These are phyloP conservation scores for Helenozyma baotianmanensis DNA, from an alignment of 805 yeast genomes.

Conservation along the genomic window DNA sequence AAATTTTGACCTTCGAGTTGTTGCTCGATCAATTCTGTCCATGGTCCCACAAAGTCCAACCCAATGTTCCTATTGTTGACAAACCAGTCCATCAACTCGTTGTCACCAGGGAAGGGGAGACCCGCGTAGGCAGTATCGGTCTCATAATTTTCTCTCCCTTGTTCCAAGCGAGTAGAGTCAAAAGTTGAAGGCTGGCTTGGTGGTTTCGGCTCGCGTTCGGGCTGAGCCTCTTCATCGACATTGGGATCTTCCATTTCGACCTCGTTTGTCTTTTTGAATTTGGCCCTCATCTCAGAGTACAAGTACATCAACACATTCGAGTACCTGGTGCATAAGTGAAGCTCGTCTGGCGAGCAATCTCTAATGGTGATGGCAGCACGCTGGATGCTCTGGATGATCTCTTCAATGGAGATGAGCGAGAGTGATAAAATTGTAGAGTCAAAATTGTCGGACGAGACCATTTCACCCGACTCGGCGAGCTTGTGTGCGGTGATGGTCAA, in stretches of 20 bases:
- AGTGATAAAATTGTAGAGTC: slow-evolving; percentile 52
- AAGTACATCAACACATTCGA: slow-evolving; percentile 72
- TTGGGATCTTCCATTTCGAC: slow-evolving; percentile 4
- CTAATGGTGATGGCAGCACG: slow-evolving; percentile 68
- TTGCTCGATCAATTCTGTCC: slow-evolving; percentile 76
- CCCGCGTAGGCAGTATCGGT: slow-evolving; percentile 13
- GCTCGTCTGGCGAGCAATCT: slow-evolving; percentile 85
- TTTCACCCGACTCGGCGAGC: slow-evolving; percentile 15
- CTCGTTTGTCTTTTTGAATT: slow-evolving; percentile 21
- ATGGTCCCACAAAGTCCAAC: slow-evolving; percentile 57
- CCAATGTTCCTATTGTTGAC: slow-evolving; percentile 31
- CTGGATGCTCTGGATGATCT: slow-evolving; percentile 62
- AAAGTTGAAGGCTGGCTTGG: too few species aligned
- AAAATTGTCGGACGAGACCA: slow-evolving; percentile 22
- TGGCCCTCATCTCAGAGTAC: slow-evolving; percentile 66
- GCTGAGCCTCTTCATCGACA: slow-evolving; percentile 7
- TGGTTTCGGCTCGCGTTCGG: slow-evolving; percentile 1
- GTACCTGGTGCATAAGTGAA: slow-evolving; percentile 78
- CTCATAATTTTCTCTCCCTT: too few species aligned
- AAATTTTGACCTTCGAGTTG: slow-evolving; percentile 37
- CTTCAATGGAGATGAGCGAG: slow-evolving; percentile 66
- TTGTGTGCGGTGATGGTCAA: slow-evolving; percentile 54
- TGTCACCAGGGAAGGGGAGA: slow-evolving; percentile 27
- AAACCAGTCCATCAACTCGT: slow-evolving; percentile 43
- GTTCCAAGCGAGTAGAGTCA: too few species aligned